Base-by-base conservation (phyloP, 345 rosid genomes). In the Ailanthus altissimus region DNA sequence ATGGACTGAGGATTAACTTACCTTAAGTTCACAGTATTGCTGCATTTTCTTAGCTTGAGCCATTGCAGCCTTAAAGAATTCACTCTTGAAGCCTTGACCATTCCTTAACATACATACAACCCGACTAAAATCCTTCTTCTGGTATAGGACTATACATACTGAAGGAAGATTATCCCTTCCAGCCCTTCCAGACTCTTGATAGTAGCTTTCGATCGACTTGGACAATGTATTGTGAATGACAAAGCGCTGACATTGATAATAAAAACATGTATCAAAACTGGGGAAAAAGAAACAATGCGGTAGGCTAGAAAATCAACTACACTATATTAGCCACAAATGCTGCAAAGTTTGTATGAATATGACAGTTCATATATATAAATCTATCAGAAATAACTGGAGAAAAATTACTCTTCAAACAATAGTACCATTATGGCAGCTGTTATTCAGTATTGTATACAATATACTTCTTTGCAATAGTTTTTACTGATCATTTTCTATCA, bases 161-260 rank as follows among this genome's bases (percentile, higher is more conserved):
- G 97, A 88, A 54, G 88, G 90, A 76, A 81, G 83, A 80, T 86
- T 90, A 77, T 95, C 99, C 75, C 99, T 89, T 53, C 90, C 94
- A 40, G 98, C 98, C 82, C 99, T 90, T 67, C 99, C 97, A 46
- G 94, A 92, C 81, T 95, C 99, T 86, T 93, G 98, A 78, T 95
- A 95, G 62, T 95, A 95, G 85, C 98, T 95, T 82, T 95, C 97
- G 18, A 92, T 80, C 65, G 98, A 91, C 86, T 92, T 95, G n/a
- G 97, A 95, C 90, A 95, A 51, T 43, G 97, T 90, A 75, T 93
- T 95, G 85, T 93, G 99, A 81, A 92, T 60, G 46, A 95, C 97
- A 72, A 95, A 95, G 72, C 90, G 90, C 98, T 93, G 93, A 56
- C 57, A 40, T 57, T 42, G 56, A 58, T 59, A 25, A 59, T 2